Evolutionary conservation across 441 rosid species (phyloP).

Genomic region (Jatropha podagrica): DNA sequence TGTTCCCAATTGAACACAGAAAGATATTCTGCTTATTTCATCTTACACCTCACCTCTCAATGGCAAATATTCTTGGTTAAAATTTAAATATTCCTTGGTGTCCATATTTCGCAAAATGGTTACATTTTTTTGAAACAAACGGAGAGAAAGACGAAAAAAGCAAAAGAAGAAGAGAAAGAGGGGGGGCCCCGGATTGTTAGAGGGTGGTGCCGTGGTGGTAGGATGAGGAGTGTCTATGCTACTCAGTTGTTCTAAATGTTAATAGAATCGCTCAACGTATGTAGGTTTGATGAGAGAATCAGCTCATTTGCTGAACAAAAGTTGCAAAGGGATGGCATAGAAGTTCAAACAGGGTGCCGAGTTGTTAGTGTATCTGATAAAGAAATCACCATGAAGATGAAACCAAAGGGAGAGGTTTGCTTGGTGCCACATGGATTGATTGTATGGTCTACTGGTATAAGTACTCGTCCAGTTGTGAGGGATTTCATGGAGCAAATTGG

Average conservation of each 20-base stretch:
- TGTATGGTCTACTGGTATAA: conserved; percentile 93
- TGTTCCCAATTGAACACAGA: no score
- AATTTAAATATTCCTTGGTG: background rate
- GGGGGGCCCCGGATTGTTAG: no score
- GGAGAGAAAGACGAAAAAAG: no score
- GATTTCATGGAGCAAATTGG: conserved; percentile 92
- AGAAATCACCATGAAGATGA: conserved; percentile 62
- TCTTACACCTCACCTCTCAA: background rate
- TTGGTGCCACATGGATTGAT: conserved; percentile 82
- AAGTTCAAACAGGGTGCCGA: conserved; percentile 78
- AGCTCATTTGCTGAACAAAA: conserved; percentile 82
- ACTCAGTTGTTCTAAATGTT: background rate
- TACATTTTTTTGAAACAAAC: no score
- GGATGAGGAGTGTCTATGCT: background rate
- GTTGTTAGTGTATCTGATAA: conserved; percentile 71
- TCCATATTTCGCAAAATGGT: no score
- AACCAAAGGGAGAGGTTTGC: conserved; percentile 54
- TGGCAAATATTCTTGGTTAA: background rate
- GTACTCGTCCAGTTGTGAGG: conserved; percentile 72
- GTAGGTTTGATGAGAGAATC: conserved; percentile 84
- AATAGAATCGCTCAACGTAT: background rate
- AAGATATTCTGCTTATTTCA: background rate
- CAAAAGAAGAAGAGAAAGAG: no score
- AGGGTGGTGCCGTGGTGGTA: no score
- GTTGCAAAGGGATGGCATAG: conserved; percentile 77